These are phyloP conservation scores for Leptodermis oblonga DNA, from an alignment of 257 asterid species.

Conservation along the genomic window DNA sequence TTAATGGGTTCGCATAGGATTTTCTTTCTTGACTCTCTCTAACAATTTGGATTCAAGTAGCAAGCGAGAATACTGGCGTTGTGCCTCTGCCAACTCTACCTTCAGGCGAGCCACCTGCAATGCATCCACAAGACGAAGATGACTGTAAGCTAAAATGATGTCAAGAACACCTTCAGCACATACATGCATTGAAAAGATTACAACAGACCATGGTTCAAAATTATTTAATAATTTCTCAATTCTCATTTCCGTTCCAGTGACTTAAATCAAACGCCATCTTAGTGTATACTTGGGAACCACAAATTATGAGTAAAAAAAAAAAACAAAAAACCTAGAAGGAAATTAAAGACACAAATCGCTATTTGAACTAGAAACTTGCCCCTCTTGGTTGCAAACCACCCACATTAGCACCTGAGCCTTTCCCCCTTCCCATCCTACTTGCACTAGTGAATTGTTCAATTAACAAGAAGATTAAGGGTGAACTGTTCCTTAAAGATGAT, in stretches of 20 bases:
- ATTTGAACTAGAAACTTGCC: neutral
- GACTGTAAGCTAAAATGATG: neutral
- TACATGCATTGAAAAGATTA: neutral
- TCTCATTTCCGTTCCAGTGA: too few relatives aligned
- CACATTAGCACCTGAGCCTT: too few relatives aligned
- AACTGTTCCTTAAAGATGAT: neutral
- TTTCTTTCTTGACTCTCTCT: constrained; percentile 14
- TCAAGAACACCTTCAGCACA: neutral
- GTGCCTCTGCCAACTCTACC: constrained; percentile 13
- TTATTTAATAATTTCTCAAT: too few relatives aligned
- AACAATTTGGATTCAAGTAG: constrained; percentile 16
- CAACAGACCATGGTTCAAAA: neutral
- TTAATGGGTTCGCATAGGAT: neutral
- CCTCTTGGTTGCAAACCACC: neutral
- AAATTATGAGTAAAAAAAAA: too few relatives aligned
- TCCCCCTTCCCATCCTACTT: too few relatives aligned
- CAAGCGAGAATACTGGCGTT: constrained; percentile 18
- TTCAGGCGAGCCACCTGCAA: constrained; percentile 18
- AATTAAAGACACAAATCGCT: too few relatives aligned
- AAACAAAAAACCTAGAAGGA: too few relatives aligned
- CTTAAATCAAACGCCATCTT: too few relatives aligned
- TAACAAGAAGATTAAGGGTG: too few relatives aligned
- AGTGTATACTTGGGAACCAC: too few relatives aligned
- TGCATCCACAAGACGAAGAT: neutral
- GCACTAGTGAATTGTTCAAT: too few relatives aligned